Conservation (phyloP, 306 rosid genomes). For the Cicer yamashitae region DNA sequence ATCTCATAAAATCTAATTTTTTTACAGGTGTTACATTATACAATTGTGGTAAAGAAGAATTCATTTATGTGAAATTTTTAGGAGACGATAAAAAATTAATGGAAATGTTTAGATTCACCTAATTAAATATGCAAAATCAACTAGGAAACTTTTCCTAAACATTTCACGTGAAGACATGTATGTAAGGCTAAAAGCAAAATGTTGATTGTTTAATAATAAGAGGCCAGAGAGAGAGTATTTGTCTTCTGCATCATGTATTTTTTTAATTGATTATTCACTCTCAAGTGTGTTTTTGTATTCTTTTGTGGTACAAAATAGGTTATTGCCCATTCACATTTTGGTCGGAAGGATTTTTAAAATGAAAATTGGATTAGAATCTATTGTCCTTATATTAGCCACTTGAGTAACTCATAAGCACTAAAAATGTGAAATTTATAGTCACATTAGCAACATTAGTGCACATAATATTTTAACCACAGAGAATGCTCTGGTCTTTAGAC, state of each 20-base stretch:
- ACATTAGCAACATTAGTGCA: neutral
- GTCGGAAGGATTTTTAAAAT: constrained; percentile 29
- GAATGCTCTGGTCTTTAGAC: constrained; percentile 22
- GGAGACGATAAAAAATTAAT: neutral
- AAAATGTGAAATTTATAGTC: neutral
- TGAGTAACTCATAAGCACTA: constrained; percentile 18
- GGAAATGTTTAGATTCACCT: constrained; percentile 36
- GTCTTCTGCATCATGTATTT: constrained; percentile 32
- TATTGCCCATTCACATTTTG: constrained; percentile 25
- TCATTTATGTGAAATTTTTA: no score
- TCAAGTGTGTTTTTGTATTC: constrained; percentile 27
- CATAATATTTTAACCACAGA: neutral
- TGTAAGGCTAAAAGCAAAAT: constrained; percentile 34
- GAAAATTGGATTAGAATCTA: neutral
- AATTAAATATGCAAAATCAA: constrained; percentile 28
- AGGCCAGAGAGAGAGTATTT: constrained; percentile 31
- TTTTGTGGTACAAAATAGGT: constrained; percentile 28
- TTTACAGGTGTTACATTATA: no score
- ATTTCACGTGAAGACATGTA: constrained; percentile 54
- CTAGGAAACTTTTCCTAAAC: constrained; percentile 11
- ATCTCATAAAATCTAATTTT: no score
- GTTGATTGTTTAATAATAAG: constrained; percentile 54
- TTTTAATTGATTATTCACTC: constrained; percentile 12
- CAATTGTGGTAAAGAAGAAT: no score
- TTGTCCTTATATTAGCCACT: constrained; percentile 39